Percentiles rank a stretch among this genome's conserved stretches.
Evolutionary conservation across 2,329 filamentous ascomycete species (phyloP).

Genomic region (Penicillium sp.): DNA sequence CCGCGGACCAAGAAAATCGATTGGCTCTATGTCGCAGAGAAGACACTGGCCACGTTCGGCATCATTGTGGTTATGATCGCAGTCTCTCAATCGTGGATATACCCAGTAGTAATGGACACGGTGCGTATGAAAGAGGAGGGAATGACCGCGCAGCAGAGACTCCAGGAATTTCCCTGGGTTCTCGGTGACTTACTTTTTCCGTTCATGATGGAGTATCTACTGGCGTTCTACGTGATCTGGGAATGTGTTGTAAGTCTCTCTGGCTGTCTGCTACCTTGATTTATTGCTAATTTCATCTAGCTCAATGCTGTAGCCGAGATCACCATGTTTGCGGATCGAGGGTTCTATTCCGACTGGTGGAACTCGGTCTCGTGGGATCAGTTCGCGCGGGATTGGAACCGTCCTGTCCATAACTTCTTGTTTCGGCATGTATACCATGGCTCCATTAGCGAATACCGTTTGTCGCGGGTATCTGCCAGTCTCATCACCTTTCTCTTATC

Average conservation of each 20-base stretch:
- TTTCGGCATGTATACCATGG: slow-evolving; percentile 77
- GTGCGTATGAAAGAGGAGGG: slow-evolving; percentile 63
- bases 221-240: slow-evolving; percentile 82
- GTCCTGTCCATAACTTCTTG: slow-evolving; percentile 76
- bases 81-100: slow-evolving; percentile 73
- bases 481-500: slow-evolving; percentile 73
- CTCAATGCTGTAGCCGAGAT: slow-evolving; percentile 75
- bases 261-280: background rate
- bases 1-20: slow-evolving; percentile 68
- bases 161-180: slow-evolving; percentile 71
- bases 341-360: slow-evolving; percentile 59
- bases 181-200: slow-evolving; percentile 75
- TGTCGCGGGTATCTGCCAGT: slow-evolving; percentile 69
- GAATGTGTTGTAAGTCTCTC: slow-evolving; percentile 53
- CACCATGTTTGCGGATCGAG: slow-evolving; percentile 73
- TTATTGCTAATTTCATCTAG: slow-evolving; percentile 11
- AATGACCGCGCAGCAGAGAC: slow-evolving; percentile 60
- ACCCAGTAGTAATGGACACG: slow-evolving; percentile 69
- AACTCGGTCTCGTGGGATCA: slow-evolving; percentile 58
- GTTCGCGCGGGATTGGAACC: slow-evolving; percentile 78
- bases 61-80: slow-evolving; percentile 73
- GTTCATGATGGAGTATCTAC: slow-evolving; percentile 74
- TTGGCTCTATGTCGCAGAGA: slow-evolving; percentile 74
- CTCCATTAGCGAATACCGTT: slow-evolving; percentile 69
- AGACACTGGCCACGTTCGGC: slow-evolving; percentile 67